Base-by-base conservation (phyloP, 495 filamentous ascomycete species). In the Collariella sp. region DNA sequence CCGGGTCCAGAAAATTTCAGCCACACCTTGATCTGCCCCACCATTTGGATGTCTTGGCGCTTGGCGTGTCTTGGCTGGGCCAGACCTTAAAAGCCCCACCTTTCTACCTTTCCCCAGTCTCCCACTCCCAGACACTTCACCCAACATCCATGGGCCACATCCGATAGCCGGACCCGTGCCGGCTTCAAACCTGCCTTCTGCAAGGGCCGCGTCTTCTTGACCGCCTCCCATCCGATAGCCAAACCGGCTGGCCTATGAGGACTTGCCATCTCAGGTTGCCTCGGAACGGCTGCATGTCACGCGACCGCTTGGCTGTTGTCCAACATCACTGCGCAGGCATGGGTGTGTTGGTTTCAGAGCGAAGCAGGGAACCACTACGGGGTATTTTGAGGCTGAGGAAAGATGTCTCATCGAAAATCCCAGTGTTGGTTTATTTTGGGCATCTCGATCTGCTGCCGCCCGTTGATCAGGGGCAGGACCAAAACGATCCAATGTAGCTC, bases 301-400 rank as follows among this genome's bases (percentile, higher is more conserved):
- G 47, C 57, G 57, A 59, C 44, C 52, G 42, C 46, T 48, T 59
- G 38, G 46, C 15, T 52, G 41, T 43, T 48, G 57, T 33, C 15
- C 26, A 39, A 38, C 22, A 35, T 20, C 26, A 5, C 23, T 34
- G 20, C 34, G 23, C 24, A 18, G 19, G 22, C 42, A 29, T 15
- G 10, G 22, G 46, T 23, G 18, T 49, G 31, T 38, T 31, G 7
- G 33, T 3, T 36, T n/a, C n/a, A n/a, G 20, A 45, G n/a, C 1
- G 18, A 23, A 11, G 18, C 7, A 2, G 13, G 1, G 24, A 3
- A 23, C 11, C 2, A 16, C n/a, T n/a, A n/a, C n/a, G n/a, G n/a
- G n/a, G n/a, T n/a, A 42, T 42, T 9, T 19, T 31, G 26, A 9
- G 26, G 4, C 13, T n/a, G n/a, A 26, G 22, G 22, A 22, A 15